Evolutionary conservation across 2,329 filamentous ascomycete genomes (phyloP).

Genomic region (Fusarium irregulare): DNA sequence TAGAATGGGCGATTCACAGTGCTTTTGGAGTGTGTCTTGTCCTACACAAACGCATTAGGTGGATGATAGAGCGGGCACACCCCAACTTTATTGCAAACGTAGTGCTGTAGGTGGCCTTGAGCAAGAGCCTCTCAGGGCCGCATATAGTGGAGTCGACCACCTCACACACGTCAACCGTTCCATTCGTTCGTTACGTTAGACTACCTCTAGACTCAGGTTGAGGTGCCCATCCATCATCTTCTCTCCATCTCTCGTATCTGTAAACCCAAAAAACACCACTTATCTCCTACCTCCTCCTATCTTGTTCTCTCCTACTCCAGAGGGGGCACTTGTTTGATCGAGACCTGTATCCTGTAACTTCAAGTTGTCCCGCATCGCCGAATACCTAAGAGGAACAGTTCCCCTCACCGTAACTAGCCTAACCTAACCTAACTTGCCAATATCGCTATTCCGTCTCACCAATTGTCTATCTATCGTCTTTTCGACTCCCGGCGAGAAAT

Average conservation of each 20-base stretch:
- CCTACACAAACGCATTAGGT: slow-evolving; percentile 4
- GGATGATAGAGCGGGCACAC: neutral
- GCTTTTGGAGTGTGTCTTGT: neutral
- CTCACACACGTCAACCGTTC: slow-evolving; percentile 40
- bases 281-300: slow-evolving; percentile 15
- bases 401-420: slow-evolving; percentile 27
- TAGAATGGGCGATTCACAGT: slow-evolving; percentile 27
- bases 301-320: slow-evolving; percentile 3
- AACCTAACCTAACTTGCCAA: neutral
- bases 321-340: slow-evolving; percentile 16
- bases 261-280: slow-evolving; percentile 37
- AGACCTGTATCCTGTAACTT: slow-evolving; percentile 16
- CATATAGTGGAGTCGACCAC: slow-evolving; percentile 36
- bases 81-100: slow-evolving; percentile 30
- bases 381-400: slow-evolving; percentile 2
- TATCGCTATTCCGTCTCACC: slow-evolving; percentile 29
- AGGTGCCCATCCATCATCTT: slow-evolving; percentile 32
- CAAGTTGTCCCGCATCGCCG: slow-evolving; percentile 4
- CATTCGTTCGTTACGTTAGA: slow-evolving; percentile 13
- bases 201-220: neutral
- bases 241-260: slow-evolving; percentile 28
- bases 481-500: slow-evolving; percentile 35
- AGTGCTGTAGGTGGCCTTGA: slow-evolving; percentile 14
- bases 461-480: slow-evolving; percentile 29
- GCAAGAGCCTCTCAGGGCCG: slow-evolving; percentile 25